Base-by-base conservation (phyloP, 768 basidiomycete genomes). In the Strobilomyces dryophilus region DNA sequence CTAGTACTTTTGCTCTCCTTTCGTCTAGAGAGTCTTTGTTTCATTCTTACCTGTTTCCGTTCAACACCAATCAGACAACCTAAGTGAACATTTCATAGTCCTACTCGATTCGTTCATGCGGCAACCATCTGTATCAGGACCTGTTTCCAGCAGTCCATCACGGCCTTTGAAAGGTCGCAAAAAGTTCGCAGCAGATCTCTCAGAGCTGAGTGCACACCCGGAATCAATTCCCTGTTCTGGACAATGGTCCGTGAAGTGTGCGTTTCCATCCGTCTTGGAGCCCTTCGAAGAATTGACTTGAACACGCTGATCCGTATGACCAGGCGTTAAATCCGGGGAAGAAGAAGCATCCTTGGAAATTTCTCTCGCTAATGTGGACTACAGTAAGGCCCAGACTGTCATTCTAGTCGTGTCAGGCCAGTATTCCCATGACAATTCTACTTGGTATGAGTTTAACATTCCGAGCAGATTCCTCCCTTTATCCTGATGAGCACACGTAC, bases 321-420 rank as follows among this genome's bases (percentile, higher is more conserved):
- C 61, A 87, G 84, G 66, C 47, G 62, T 84, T n/a, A 64, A 69
- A 27, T 42, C 73, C 24, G 83, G 83, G 26, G 84, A 85, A 26
- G 84, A 86, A 46, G 84, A 86, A 56, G 83, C 83, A 15, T 74
- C 78, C n/a, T 67, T 87, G n/a, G 76, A 83, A 48, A 69, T 84
- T 29, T 61, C 61, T 12, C 67, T 85, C 21, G 62, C 67, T 40
- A 54, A 49, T 44, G 2, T 34, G 12, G 14, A 21, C 7, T 27
- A 49, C 31, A 14, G 5, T 2, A 53, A 37, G 35, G 8, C 15
- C 2, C 52, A 49, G 15, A 43, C 70, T 2, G 62, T 77, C 35
- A 76, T 72, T 55, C 61, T 85, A 21, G 66, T 82, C 29, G 70
- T 82, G 26, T 78, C 82, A 40, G 83, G 81, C 76, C 58, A 37